A percentile compares a stretch with the other conserved stretches of the same genome.
phyloP scores from a whole-genome alignment of 2,329 filamentous ascomycete species.

The Macroventuria anomochaeta region DNA sequence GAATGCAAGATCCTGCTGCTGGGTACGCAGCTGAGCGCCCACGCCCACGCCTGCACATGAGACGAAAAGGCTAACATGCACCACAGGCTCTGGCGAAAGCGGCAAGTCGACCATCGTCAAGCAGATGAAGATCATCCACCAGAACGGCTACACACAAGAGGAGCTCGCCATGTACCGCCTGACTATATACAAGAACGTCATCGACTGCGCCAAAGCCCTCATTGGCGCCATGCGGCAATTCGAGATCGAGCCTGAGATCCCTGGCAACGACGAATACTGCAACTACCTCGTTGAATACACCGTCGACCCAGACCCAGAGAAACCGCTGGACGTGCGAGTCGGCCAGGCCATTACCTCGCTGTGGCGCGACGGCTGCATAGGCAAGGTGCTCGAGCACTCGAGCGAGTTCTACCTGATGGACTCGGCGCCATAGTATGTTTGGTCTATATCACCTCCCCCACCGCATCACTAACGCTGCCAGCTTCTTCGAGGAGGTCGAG shows the following conservation, averaged over 20 bases:
- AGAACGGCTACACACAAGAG: conserved; percentile 95
- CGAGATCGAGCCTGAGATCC: conserved; percentile 76
- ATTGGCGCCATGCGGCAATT: conserved; percentile 93
- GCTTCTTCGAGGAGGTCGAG: conserved; percentile 93
- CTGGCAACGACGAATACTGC: conserved; percentile 75
- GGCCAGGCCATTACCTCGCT: conserved; percentile 83
- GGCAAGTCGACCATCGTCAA: conserved; percentile 99
- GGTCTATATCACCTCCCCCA: neutral
- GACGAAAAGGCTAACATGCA: conserved; percentile 37
- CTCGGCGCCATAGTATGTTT: conserved; percentile 90
- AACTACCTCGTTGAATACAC: conserved; percentile 86
- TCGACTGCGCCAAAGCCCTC: conserved; percentile 94
- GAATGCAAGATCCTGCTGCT: conserved; percentile 99
- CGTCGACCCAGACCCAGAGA: conserved; percentile 88
- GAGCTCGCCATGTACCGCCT: conserved; percentile 93
- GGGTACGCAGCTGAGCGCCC: conserved; percentile 64
- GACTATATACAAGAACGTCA: conserved; percentile 96
- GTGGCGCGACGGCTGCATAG: conserved; percentile 87
- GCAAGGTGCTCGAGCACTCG: conserved; percentile 86
- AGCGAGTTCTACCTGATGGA: conserved; percentile 99
- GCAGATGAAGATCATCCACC: conserved; percentile 99
- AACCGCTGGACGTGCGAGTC: conserved; percentile 79
- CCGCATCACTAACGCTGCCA: conserved; percentile 49
- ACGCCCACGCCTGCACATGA: neutral
- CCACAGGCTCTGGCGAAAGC: conserved; percentile 90